Evolutionary conservation across 2,329 filamentous ascomycete genomes (phyloP).

Genomic region (Byssothecium circinans): DNA sequence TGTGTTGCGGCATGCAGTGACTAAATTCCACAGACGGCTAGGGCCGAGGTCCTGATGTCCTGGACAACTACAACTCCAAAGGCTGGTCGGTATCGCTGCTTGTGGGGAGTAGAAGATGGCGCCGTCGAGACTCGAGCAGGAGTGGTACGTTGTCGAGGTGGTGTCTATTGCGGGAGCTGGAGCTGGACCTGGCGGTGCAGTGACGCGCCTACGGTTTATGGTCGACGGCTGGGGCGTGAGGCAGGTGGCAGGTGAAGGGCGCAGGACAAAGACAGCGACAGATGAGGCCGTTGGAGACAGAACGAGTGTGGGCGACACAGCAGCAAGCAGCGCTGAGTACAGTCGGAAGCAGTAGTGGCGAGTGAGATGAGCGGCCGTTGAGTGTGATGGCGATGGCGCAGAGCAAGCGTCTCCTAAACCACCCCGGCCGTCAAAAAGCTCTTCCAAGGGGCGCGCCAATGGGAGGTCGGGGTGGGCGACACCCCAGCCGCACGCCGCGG

Average conservation of each 20-base stretch:
- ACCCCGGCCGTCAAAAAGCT: conserved; percentile 6
- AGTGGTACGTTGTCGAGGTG: too few relatives aligned
- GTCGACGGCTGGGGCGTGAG: too few relatives aligned
- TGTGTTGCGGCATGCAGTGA: conserved; percentile 32
- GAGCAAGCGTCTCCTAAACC: background rate
- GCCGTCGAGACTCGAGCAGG: background rate
- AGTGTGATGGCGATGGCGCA: too few relatives aligned
- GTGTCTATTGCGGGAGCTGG: too few relatives aligned
- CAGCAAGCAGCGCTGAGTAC: background rate
- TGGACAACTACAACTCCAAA: conserved; percentile 13
- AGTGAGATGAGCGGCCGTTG: background rate
- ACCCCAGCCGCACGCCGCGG: too few relatives aligned
- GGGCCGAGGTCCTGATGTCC: conserved; percentile 26
- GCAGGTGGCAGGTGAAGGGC: too few relatives aligned
- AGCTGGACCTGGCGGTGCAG: too few relatives aligned
- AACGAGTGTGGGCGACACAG: conserved; percentile 8
- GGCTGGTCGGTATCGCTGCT: conserved; percentile 15
- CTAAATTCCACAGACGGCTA: conserved; percentile 29
- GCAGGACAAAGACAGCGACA: background rate
- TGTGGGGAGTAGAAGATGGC: conserved; percentile 4
- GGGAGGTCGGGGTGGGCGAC: too few relatives aligned
- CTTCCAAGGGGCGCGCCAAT: conserved; percentile 7
- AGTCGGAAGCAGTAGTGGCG: background rate
- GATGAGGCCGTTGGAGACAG: background rate
- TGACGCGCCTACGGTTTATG: too few relatives aligned